Conservation (phyloP, 306 rosid genomes). For the Coriaria nepalensis region DNA sequence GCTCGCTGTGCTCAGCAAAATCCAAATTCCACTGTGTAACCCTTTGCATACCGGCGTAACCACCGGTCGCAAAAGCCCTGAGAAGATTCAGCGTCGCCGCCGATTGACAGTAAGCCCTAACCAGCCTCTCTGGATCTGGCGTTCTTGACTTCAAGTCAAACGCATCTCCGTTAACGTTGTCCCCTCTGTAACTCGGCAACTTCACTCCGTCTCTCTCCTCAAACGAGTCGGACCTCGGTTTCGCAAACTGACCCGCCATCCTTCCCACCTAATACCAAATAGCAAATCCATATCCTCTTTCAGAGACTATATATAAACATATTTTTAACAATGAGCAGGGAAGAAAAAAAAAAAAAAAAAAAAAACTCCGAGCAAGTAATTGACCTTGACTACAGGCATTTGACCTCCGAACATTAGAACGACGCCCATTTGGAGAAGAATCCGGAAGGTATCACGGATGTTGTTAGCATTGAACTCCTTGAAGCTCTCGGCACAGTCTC, state of each 20-base stretch:
- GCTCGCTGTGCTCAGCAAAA: conserved; percentile 84
- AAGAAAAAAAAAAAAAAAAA: background rate
- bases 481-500: conserved; percentile 97
- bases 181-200: conserved; percentile 97
- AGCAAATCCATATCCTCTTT: conserved; percentile 6
- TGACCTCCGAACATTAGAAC: conserved; percentile 96
- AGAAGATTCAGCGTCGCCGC: conserved; percentile 91
- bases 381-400: conserved; percentile 88
- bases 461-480: conserved; percentile 92
- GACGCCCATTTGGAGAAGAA: conserved; percentile 87
- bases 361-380: background rate
- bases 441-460: conserved; percentile 84
- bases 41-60: conserved; percentile 98
- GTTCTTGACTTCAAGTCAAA: conserved; percentile 66
- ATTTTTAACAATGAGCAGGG: background rate
- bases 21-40: conserved; percentile 97
- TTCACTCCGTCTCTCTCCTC: conserved; percentile 88
- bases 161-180: conserved; percentile 84
- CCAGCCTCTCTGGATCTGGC: conserved; percentile 94
- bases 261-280: conserved; percentile 63
- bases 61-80: conserved; percentile 90
- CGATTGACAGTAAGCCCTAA: conserved; percentile 89
- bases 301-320: background rate
- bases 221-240: conserved; percentile 84
- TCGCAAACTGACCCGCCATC: conserved; percentile 99